Conservation (phyloP, 257 asterid genomes). For the Penstemon barbatus region DNA sequence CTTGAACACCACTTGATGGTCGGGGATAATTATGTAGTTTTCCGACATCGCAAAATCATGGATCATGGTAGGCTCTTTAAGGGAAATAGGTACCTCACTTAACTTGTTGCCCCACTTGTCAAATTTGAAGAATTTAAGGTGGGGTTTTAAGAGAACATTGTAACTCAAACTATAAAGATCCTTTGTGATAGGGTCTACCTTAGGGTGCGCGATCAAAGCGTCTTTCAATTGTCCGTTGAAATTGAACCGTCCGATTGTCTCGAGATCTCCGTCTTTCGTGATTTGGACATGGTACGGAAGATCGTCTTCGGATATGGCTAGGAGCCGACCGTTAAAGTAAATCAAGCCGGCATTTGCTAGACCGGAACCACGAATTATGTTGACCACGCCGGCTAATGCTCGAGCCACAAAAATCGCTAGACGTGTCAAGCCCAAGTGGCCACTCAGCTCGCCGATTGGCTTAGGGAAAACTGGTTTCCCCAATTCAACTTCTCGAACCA, state of each 20-base stretch:
- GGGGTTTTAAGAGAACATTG: constrained; percentile 41
- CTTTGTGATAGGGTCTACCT: constrained; percentile 56
- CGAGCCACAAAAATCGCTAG: constrained; percentile 46
- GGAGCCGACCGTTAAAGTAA: constrained; percentile 49
- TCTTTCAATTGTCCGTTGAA: constrained; percentile 44
- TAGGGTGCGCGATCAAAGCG: constrained; percentile 62
- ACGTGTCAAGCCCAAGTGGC: constrained; percentile 61
- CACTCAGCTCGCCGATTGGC: constrained; percentile 65
- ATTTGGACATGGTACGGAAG: constrained; percentile 49
- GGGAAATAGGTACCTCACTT: constrained; percentile 47
- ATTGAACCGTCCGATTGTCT: constrained; percentile 46
- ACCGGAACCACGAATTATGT: constrained; percentile 36
- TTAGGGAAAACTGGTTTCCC: constrained; percentile 55
- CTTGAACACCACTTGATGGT: constrained; percentile 59
- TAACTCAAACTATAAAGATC: constrained; percentile 53
- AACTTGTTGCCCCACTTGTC: constrained; percentile 37
- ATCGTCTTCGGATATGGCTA: constrained; percentile 66
- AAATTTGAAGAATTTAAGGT: constrained; percentile 50
- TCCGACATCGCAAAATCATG: constrained; percentile 62
- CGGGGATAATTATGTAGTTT: constrained; percentile 63
- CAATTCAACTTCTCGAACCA: constrained; percentile 43
- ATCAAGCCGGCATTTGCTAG: constrained; percentile 54
- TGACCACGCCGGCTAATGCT: constrained; percentile 34
- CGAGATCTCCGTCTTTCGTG: constrained; percentile 41
- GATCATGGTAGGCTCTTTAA: constrained; percentile 50